Evolutionary conservation across 192 early-diverging fungal genomes (phyloP).

Genomic region (Pilobolus umbonatus): DNA sequence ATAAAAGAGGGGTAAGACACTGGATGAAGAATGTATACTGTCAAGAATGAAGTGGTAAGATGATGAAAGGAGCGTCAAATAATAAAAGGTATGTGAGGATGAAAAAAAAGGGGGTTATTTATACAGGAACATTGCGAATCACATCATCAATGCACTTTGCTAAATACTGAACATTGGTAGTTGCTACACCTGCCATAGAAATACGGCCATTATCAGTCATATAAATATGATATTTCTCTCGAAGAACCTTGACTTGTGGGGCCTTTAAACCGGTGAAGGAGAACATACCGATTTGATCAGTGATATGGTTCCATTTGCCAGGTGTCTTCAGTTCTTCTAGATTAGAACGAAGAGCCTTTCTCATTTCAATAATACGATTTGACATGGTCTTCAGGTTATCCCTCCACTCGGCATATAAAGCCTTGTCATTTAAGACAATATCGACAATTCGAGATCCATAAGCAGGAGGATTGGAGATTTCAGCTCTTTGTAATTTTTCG

Average conservation of each 20-base stretch:
- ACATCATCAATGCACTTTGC: slow-evolving; percentile 88
- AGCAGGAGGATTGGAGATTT: slow-evolving; percentile 86
- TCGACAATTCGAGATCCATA: slow-evolving; percentile 87
- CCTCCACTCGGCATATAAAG: slow-evolving; percentile 80
- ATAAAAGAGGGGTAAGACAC: too few relatives aligned
- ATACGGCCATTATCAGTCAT: slow-evolving; percentile 94
- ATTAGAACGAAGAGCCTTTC: slow-evolving; percentile 57
- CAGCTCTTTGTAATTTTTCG: slow-evolving; percentile 75
- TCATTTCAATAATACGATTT: slow-evolving; percentile 86
- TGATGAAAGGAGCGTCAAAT: neutral
- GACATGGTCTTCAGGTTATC: slow-evolving; percentile 79
- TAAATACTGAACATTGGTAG: slow-evolving; percentile 82
- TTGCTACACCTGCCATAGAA: slow-evolving; percentile 90
- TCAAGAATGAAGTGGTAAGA: too few relatives aligned
- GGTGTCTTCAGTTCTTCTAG: slow-evolving; percentile 77
- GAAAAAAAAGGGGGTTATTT: neutral
- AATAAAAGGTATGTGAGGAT: neutral
- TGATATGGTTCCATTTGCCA: slow-evolving; percentile 94
- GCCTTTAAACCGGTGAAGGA: slow-evolving; percentile 77
- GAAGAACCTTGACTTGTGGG: slow-evolving; percentile 73
- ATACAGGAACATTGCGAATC: slow-evolving; percentile 63
- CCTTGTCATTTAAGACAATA: slow-evolving; percentile 75
- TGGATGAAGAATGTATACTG: too few relatives aligned
- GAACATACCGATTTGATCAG: slow-evolving; percentile 98
- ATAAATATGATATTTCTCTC: slow-evolving; percentile 87